Evolutionary conservation across 2,329 filamentous ascomycete genomes (phyloP), one percentile per base, ranked within the genome.

Genomic region (Verticillium tricorpus): DNA sequence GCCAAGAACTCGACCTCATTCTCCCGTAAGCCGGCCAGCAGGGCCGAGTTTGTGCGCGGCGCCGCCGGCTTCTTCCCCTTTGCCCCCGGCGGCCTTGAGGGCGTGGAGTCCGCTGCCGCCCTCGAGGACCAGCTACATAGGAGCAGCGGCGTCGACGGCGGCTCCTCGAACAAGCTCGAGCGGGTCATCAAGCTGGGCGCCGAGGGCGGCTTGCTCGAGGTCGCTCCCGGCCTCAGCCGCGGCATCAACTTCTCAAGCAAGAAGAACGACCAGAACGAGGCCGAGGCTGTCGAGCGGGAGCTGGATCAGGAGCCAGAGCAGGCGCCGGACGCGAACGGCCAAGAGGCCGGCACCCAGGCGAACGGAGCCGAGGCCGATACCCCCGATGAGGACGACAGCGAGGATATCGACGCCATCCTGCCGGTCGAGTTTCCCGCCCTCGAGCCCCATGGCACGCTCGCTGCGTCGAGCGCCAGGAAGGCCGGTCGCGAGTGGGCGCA

Each of bases 1-100:
- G 94, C 93, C 57, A 99, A 97, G 77, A 97, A 96, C 71, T 97
- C 93, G 2, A 98, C 93, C 0, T 97, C 93, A 5, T 81, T 97
- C 50, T 80, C 91, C 17, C 86, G 95, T 56, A 96, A 96, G 71
- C 94, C 94, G 3, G 94, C 92, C 15, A 89, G 87, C 62, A 86
- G 91, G 65, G 92, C 91, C 34, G 93, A 98, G 58, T 97, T 98
- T 74, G 93, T 98, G 14, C 85, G 94, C 64, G 95, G 95, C 15
- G 93, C 91, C 39, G 92, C 93, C 8, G 94, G 94, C 0, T 97
- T 96, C 78, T 96, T 97, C 63, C 94, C 94, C 0, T 97, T 98
- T 76, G 89, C 93, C 0, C 94, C 94, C 0, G 93, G 93, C 61
- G 95, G 95, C 1, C 77, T 98, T 15, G 93, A 97, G 64, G 87